Conservation (phyloP, 2,329 filamentous ascomycete species). For the Calonectria henricotiae region DNA sequence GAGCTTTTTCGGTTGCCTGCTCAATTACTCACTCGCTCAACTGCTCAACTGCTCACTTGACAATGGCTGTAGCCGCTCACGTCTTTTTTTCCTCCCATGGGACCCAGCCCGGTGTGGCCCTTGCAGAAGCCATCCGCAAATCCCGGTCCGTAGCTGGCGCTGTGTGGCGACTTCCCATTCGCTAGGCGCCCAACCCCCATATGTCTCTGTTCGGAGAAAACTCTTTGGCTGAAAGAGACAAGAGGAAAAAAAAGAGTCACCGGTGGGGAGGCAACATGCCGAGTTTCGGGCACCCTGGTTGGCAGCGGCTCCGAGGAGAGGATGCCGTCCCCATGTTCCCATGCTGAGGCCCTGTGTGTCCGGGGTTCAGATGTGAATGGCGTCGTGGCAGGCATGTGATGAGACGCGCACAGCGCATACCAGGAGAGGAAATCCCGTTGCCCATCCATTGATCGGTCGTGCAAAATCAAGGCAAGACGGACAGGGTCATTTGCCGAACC, state of each 20-base stretch:
- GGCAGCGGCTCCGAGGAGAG: conserved; percentile 13
- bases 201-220: conserved; percentile 24
- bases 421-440: background rate
- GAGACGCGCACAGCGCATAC: conserved; percentile 4
- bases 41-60: conserved; percentile 24
- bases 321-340: conserved; percentile 8
- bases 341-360: conserved; percentile 43
- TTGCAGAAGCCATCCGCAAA: conserved; percentile 40
- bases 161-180: conserved; percentile 52
- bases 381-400: conserved; percentile 29
- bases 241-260: conserved; percentile 26
- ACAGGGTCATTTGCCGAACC: conserved; percentile 1
- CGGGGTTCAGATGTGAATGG: conserved; percentile 33
- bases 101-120: conserved; percentile 35
- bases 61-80: conserved; percentile 27
- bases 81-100: conserved; percentile 20
- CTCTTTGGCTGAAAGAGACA: conserved; percentile 30
- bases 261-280: conserved; percentile 35
- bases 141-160: conserved; percentile 45
- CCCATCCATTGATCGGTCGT: conserved; percentile 13
- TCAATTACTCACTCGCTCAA: conserved; percentile 21
- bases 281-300: conserved; percentile 44
- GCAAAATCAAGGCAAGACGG: background rate
- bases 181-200: conserved; percentile 40
- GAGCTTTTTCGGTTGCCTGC: conserved; percentile 6